Conservation (phyloP, 192 early-diverging fungal genomes). For the Coemansia sp. region DNA sequence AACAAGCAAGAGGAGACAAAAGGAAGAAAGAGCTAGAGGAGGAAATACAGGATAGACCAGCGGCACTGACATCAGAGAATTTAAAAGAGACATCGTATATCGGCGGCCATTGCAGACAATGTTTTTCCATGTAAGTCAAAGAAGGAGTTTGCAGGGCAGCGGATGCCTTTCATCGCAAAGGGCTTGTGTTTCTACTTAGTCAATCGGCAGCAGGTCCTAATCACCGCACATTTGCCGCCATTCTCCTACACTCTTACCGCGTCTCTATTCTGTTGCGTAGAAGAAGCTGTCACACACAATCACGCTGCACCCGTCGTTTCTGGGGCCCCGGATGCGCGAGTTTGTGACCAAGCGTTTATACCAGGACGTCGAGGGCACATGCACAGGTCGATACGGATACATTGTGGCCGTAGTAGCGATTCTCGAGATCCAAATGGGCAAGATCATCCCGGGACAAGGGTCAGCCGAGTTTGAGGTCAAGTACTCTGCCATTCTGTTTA, state of each 20-base stretch:
- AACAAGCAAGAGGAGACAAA: too few relatives aligned
- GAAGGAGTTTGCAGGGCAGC: too few relatives aligned
- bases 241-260: neutral
- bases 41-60: too few relatives aligned
- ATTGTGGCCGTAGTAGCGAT: conserved; percentile 87
- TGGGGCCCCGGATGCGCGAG: conserved; percentile 75
- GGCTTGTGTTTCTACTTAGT: too few relatives aligned
- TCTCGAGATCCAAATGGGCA: conserved; percentile 76
- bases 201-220: too few relatives aligned
- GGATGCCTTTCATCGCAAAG: too few relatives aligned
- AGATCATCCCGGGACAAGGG: conserved; percentile 69
- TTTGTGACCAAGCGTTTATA: conserved; percentile 80
- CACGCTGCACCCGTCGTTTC: conserved; percentile 87
- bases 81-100: neutral
- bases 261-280: conserved; percentile 39
- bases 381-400: conserved; percentile 89
- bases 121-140: conserved; percentile 46
- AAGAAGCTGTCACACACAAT: conserved; percentile 92
- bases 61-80: too few relatives aligned
- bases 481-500: conserved; percentile 94
- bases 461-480: conserved; percentile 89
- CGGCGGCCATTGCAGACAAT: conserved; percentile 7
- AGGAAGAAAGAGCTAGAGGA: too few relatives aligned
- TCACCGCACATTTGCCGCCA: neutral
- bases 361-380: conserved; percentile 93